Base-by-base conservation (phyloP, 495 filamentous ascomycete genomes). In the Penicillium dipodomyicola region DNA sequence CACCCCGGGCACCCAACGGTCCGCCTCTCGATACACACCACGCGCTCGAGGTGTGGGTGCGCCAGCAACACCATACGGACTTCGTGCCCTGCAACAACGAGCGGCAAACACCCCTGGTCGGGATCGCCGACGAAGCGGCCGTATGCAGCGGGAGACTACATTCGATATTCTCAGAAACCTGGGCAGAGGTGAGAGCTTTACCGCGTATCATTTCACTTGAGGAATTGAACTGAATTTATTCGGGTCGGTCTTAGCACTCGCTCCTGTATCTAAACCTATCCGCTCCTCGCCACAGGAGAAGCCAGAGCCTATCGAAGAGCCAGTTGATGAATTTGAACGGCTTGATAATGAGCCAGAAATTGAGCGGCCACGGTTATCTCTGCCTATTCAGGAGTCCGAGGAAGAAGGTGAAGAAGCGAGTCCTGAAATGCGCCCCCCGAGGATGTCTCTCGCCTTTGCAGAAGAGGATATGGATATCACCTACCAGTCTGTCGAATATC, bases 71-170 rank as follows among this genome's bases (percentile, higher is more conserved):
- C 89, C 90, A 0, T 85, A 92, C 75, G 87, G 84, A 25, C 80
- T 87, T 50, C 83, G 86, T 48, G 84, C 87, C 15, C 80, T 90
- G 48, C 84, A 90, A 59, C 84, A 89, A 43, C 83, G 87, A 37
- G 82, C 86, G n/a, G 87, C 85, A n/a, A 80, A 85, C 56, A 92
- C 89, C 0, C 88, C 90, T 25, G 86, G 81, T 23, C 77, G 82
- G n/a, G 78, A 82, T 49, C 80, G 87, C 4, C 77, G 89, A 49
- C 80, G 80, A 53, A 91, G 87, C 60, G 76, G 82, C 20, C 79
- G 84, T 40, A 75, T 86, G 57, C 84, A 87, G 64, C 81, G 89
- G 43, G 89, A 92, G 68, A 91, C 90, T 6, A 88, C 88, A 6
- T 84, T 88, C 52, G 85, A 91, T 65, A 75, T 84, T 20, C 66